These are phyloP conservation scores for Paspalum vaginatum DNA, from an alignment of 176 grass and related monocot species.

Conservation along the genomic window DNA sequence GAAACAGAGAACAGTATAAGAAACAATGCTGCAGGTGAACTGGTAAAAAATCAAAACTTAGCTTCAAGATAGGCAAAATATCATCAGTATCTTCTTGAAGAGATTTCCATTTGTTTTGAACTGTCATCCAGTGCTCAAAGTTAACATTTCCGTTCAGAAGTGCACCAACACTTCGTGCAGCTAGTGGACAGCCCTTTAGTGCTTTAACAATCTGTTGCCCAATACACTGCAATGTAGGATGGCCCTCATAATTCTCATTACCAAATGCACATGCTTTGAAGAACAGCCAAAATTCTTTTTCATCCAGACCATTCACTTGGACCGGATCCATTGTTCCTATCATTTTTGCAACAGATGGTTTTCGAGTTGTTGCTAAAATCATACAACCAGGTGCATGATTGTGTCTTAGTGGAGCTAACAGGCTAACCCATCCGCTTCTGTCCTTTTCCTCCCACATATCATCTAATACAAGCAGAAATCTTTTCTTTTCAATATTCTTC, in stretches of 20 bases:
- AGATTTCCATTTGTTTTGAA: neutral
- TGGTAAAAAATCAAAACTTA: neutral
- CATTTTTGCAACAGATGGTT: constrained; percentile 18
- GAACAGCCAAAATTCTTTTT: constrained; percentile 37
- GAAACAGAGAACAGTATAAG: neutral
- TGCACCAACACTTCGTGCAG: constrained; percentile 30
- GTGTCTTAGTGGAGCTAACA: neutral
- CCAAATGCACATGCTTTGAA: constrained; percentile 58
- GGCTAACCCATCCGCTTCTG: neutral
- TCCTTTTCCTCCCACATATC: neutral
- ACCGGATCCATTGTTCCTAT: constrained; percentile 19
- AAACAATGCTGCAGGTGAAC: neutral
- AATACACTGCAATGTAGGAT: neutral
- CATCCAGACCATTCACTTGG: constrained; percentile 25
- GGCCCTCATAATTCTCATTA: neutral
- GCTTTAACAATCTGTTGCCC: constrained; percentile 16
- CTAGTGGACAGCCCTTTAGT: constrained; percentile 30
- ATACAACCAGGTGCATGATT: constrained; percentile 9
- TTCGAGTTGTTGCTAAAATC: constrained; percentile 48
- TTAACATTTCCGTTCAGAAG: neutral
- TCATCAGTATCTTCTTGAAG: neutral
- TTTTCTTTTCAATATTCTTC: neutral
- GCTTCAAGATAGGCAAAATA: neutral
- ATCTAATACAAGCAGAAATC: neutral
- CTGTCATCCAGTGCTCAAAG: neutral